Base-by-base conservation (phyloP, 441 rosid genomes). In the Sinapis alba region DNA sequence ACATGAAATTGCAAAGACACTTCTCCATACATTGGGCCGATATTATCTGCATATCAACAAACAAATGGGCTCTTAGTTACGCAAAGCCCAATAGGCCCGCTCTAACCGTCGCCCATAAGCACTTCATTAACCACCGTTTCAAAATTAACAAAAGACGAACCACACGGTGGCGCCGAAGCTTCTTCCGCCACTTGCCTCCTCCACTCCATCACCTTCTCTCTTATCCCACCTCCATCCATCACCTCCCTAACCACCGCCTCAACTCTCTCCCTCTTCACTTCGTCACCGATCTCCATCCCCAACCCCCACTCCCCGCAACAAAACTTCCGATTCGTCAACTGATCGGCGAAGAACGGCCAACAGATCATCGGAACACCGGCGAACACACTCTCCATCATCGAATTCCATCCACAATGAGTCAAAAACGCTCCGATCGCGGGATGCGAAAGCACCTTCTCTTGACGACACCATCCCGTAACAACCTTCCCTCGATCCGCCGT, bases 311-410 rank as follows among this genome's bases (percentile, higher is more conserved):
- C 80, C 0, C 3, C 73, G 69, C 93, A 89, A 32, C 65, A 32
- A 12, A 43, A 89, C 58, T 86, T 23, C 20, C 93, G 84, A 72
- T 88, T 89, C 3, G 91, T 89, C 12, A 69, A 78, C 53, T 91
- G 91, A 69, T 89, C 93, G 0, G 89, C 95, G 21, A 85, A 86
- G 26, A 88, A 86, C 3, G 95, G 87, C 90, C 95, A 89, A 23
- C 88, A 89, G 1, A 88, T 67, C 90, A 89, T 79, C 3, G 93
- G 93, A 60, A 84, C 85, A 0, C 93, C 88, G 0, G 72, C 65
- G 6, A 71, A 62, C 0, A 89, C 38, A 30, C 92, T 85, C 67
- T 89, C 89, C 9, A 88, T 3, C 0, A 79, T 84, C 1, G 93
- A 87, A 34, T 88, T 88, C 92, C 92, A 89, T 4, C 93, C 91